Conservation (phyloP, 192 early-diverging fungal species). For the Coemansia sp. region DNA sequence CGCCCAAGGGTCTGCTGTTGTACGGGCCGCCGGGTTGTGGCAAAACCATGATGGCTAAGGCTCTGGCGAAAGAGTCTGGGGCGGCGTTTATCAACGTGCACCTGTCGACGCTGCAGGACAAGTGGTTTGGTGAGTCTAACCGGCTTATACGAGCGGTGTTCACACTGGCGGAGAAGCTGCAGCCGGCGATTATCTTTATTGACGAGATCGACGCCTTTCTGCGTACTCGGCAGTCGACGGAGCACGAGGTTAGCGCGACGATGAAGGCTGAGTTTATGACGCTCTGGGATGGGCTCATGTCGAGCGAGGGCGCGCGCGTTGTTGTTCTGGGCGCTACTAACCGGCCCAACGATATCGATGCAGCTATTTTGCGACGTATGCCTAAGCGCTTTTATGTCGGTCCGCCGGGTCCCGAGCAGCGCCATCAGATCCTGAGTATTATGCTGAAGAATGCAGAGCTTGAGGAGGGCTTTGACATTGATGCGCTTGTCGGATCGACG, state of each 20-base stretch:
- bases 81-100: slow-evolving; percentile 99
- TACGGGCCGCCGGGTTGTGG: slow-evolving; percentile 96
- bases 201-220: slow-evolving; percentile 99
- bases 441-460: slow-evolving; percentile 76
- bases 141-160: slow-evolving; percentile 93
- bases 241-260: slow-evolving; percentile 97
- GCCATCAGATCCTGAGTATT: slow-evolving; percentile 79
- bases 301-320: slow-evolving; percentile 52
- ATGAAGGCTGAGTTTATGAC: slow-evolving; percentile 99
- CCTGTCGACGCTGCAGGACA: slow-evolving; percentile 94
- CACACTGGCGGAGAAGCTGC: slow-evolving; percentile 89
- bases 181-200: slow-evolving; percentile 97
- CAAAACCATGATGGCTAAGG: slow-evolving; percentile 99
- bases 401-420: slow-evolving; percentile 83
- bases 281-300: slow-evolving; percentile 95
- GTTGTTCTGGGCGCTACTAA: slow-evolving; percentile 95
- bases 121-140: slow-evolving; percentile 98
- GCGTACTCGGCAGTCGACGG: slow-evolving; percentile 81
- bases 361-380: slow-evolving; percentile 96
- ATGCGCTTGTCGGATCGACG: slow-evolving; percentile 71
- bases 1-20: slow-evolving; percentile 93
- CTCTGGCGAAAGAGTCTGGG: slow-evolving; percentile 94
- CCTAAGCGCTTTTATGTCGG: slow-evolving; percentile 90
- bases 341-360: slow-evolving; percentile 96
- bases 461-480: slow-evolving; percentile 67